Base-by-base conservation (phyloP, 352 stramenopile genomes). In the Proteromonas lacertae region DNA sequence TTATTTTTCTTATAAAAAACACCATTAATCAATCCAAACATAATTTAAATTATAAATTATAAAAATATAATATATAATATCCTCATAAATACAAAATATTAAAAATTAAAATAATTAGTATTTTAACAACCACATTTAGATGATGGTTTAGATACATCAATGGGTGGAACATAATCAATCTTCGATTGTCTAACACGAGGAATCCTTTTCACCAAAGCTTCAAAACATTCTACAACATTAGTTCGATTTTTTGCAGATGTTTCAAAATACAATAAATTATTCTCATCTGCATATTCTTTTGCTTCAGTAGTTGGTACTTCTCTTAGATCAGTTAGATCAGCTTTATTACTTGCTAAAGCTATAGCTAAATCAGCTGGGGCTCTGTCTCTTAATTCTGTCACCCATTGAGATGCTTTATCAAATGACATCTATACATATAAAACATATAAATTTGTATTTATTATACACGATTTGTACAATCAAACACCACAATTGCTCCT, bases 401-500 rank as follows among this genome's bases (percentile, higher is more conserved):
- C 70, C 81, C 79, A 93, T 41, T 83, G 75, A 58, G 90, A 69
- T n/a, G 89, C 50, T 36, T 62, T 84, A 22, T 62, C 57, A 45
- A 92, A 72, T 28, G 66, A 81, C 29, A 7, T 36, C 16, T 35
- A 7, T 28, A 25, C 10, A 8, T 2, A 28, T 32, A 10, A 8
- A 8, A 8, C 22, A 25, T 8, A 8, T 25, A 8, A 8, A 25
- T 3, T 8, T 8, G 22, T 16, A 30, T 21, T 5, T 25, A 35
- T 29, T 46, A n/a, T 33, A 70, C 64, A 56, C 71, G 69, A 47
- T 62, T 54, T 18, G 80, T 93, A 49, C 93, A 90, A 64, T 96
- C 83, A 51, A 92, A 96, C 10, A 93, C 81, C 34, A 96, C 63
- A 47, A 96, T 83, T 5, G 81, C 81, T 6, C 75, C 78, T 4